Evolutionary conservation across 331 rosid genomes (phyloP), one percentile per base, ranked within the genome.

Genomic region (Pyracantha coccinea): DNA sequence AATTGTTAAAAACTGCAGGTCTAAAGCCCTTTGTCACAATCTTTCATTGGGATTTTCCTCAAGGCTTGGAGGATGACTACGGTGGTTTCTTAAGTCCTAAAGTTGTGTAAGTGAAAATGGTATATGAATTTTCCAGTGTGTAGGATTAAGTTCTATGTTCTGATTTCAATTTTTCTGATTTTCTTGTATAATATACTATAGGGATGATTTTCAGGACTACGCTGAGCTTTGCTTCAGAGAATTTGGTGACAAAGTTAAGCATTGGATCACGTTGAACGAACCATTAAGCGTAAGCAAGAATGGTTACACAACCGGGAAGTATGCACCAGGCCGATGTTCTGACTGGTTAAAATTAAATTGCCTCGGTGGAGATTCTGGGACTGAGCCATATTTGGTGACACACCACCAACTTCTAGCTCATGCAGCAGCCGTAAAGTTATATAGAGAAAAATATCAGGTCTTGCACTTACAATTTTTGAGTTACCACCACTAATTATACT

Each of bases 191-290:
- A 12, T 45, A 10, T 68, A 2, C 27, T 55, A 7, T 45, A 79
- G 83, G 35, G 11, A 71, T n/a, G 81, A 83, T 64, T 76, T 75
- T 32, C 77, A 54, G 24, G 72, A 72, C 38, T 83, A 75, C 21
- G 57, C 63, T 10, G 81, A 83, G 17, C 23, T 83, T 41, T 78
- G 86, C 25, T 83, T 71, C 71, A 74, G 64, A 69, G 20, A 60
- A 28, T 82, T 62, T 64, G 85, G 85, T 21, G 82, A 74, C 55
- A 79, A 79, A 58, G 80, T 78, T 9, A 78, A 75, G 52, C 19
- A 71, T 59, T 83, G 86, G 86, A 13, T 58, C 12, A 83, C 86
- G 27, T 44, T 83, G 3, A 83, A 83, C n/a, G 86, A 83, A 29
- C 81, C 83, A 35, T 60, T 12, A 12, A 25, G 69, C 14, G 24